Evolutionary conservation across 345 rosid genomes (phyloP).

Genomic region (Nasturtium officinale): DNA sequence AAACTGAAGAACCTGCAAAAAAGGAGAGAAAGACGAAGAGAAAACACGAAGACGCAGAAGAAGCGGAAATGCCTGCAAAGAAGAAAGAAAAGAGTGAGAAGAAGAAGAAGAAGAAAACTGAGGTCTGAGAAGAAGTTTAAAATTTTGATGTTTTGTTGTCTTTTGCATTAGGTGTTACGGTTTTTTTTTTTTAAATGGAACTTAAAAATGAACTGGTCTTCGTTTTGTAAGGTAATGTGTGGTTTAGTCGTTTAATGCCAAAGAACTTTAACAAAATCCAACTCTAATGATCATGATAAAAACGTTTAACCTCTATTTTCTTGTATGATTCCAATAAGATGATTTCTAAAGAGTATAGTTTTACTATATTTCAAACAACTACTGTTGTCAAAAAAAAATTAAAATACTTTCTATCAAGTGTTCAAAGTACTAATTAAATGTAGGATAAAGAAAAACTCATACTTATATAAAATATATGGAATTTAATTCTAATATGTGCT

Average conservation of each 20-base stretch:
- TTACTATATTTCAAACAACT: too few relatives aligned
- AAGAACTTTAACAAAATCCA: too few relatives aligned
- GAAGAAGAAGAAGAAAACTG: constrained; percentile 41
- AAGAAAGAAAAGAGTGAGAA: constrained; percentile 48
- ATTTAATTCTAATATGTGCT: too few relatives aligned
- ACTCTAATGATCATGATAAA: too few relatives aligned
- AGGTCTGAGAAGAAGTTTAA: constrained; percentile 28
- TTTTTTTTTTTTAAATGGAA: not conserved
- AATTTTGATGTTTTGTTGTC: constrained; percentile 1
- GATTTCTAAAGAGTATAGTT: too few relatives aligned
- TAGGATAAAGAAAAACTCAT: too few relatives aligned
- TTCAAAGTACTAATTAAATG: too few relatives aligned
- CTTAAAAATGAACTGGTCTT: not conserved
- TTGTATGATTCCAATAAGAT: too few relatives aligned
- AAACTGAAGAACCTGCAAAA: constrained; percentile 38
- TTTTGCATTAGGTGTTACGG: not conserved
- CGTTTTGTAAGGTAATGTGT: not conserved
- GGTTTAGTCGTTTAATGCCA: not conserved
- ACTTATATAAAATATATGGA: too few relatives aligned
- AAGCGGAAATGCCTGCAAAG: constrained; percentile 19
- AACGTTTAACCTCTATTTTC: too few relatives aligned
- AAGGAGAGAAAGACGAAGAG: constrained; percentile 58
- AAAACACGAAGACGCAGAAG: constrained; percentile 43
- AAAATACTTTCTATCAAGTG: too few relatives aligned
- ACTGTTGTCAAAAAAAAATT: too few relatives aligned